Percentiles rank a stretch among this genome's conserved stretches.
Evolutionary conservation across 495 filamentous ascomycete genomes (phyloP).

Genomic region (Penicillium odoratum): DNA sequence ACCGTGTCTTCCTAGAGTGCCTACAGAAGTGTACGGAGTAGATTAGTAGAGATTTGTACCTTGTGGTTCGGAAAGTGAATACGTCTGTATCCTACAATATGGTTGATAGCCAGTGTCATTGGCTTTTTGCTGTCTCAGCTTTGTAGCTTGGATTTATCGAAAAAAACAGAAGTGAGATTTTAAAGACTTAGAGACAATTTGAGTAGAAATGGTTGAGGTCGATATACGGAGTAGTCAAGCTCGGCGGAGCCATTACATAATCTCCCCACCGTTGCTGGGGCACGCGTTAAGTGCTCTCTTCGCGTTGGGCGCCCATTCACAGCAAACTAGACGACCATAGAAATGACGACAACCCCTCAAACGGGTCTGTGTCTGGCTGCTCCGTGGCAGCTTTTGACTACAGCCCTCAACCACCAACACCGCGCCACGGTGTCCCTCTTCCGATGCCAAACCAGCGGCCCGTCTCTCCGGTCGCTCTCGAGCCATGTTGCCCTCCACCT

Average conservation of each 20-base stretch:
- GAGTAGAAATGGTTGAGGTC: background rate
- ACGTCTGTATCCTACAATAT: too few species aligned
- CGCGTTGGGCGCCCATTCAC: conserved; percentile 24
- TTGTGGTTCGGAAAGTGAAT: too few species aligned
- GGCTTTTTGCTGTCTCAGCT: too few species aligned
- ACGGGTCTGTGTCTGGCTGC: conserved; percentile 5
- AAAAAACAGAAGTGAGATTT: too few species aligned
- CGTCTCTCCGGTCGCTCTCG: conserved; percentile 41
- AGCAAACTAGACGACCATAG: conserved; percentile 11
- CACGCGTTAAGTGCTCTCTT: conserved; percentile 42
- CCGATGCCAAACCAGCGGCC: conserved; percentile 39
- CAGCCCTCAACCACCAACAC: conserved; percentile 17
- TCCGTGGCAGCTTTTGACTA: conserved; percentile 25
- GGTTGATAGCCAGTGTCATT: too few species aligned
- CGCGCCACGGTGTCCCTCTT: conserved; percentile 10
- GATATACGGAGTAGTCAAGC: background rate
- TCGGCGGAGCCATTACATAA: conserved; percentile 11
- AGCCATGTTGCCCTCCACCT: conserved; percentile 47
- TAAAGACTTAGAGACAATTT: too few species aligned
- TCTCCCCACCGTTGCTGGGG: conserved; percentile 27
- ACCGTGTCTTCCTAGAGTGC: too few species aligned
- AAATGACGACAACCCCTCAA: conserved; percentile 28
- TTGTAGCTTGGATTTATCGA: too few species aligned
- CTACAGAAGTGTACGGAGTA: too few species aligned
- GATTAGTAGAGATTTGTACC: too few species aligned